phyloP scores from a whole-genome alignment of 192 early-diverging fungal species.

The Phycomyces nitens region DNA sequence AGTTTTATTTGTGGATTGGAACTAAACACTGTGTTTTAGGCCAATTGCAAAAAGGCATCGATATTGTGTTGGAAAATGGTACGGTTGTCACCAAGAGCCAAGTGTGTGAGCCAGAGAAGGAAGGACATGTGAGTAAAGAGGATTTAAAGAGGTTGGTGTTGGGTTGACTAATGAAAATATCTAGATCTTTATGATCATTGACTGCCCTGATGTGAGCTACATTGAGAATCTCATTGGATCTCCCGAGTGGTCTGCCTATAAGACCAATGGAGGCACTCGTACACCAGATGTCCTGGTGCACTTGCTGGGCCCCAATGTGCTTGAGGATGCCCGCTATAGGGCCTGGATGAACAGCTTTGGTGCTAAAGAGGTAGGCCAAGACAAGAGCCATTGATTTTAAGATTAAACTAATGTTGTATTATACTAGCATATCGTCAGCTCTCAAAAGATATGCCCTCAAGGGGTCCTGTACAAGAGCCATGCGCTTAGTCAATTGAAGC shows the following conservation, averaged over 20 bases:
- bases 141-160: too few relatives aligned
- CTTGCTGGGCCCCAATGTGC: slow-evolving; percentile 58
- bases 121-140: slow-evolving; percentile 28
- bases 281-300: slow-evolving; percentile 62
- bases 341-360: slow-evolving; percentile 76
- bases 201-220: slow-evolving; percentile 60
- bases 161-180: not conserved
- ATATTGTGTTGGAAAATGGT: slow-evolving; percentile 58
- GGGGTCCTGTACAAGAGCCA: slow-evolving; percentile 64
- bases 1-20: too few relatives aligned
- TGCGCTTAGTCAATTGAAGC: slow-evolving; percentile 57
- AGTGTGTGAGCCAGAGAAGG: slow-evolving; percentile 40
- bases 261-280: slow-evolving; percentile 11
- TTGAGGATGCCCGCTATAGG: slow-evolving; percentile 60
- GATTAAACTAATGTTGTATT: not conserved
- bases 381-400: not conserved
- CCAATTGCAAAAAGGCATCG: slow-evolving; percentile 57
- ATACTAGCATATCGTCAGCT: slow-evolving; percentile 69
- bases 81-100: slow-evolving; percentile 66
- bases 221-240: slow-evolving; percentile 43
- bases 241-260: slow-evolving; percentile 39
- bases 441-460: slow-evolving; percentile 60
- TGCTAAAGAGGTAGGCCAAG: slow-evolving; percentile 42
- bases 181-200: slow-evolving; percentile 62
- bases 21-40: slow-evolving; percentile 9